Percentiles rank a stretch among this genome's conserved stretches.
Evolutionary conservation across 441 rosid species (phyloP).

Genomic region (Adansonia grandidieri): DNA sequence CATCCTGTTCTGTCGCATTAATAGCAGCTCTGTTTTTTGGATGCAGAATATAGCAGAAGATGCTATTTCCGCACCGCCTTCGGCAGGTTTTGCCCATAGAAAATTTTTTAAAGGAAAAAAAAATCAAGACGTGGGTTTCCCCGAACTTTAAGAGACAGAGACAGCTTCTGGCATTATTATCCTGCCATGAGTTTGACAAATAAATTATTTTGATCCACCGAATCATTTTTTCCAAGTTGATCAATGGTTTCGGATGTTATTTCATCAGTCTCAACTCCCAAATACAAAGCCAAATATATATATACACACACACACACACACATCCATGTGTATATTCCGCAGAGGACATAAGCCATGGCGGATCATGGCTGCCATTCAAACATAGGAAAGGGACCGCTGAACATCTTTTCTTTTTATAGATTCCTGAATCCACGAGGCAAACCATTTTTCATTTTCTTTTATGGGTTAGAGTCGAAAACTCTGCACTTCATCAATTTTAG

Average conservation of each 20-base stretch:
- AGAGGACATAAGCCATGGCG: not conserved
- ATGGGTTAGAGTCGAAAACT: not conserved
- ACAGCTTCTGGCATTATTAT: constrained; percentile 15
- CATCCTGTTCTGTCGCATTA: not conserved
- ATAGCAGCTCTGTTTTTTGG: constrained; percentile 3
- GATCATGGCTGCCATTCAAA: not conserved
- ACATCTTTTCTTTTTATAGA: too few relatives aligned
- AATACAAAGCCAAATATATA: not conserved
- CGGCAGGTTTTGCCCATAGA: not conserved
- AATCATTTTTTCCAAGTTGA: not conserved
- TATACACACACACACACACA: too few relatives aligned
- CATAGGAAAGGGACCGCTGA: not conserved
- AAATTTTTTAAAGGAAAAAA: not conserved
- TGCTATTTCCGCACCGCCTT: not conserved
- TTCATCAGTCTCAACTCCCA: not conserved
- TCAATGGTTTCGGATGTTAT: not conserved
- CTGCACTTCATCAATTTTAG: not conserved
- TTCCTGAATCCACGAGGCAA: not conserved
- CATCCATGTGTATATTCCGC: not conserved
- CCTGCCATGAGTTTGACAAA: constrained; percentile 15
- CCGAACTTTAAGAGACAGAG: not conserved
- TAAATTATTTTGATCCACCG: not conserved
- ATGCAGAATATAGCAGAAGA: not conserved
- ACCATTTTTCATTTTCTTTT: not conserved
- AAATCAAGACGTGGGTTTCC: not conserved